Evolutionary conservation across 2,329 filamentous ascomycete species (phyloP).

Genomic region (Claviceps africana): DNA sequence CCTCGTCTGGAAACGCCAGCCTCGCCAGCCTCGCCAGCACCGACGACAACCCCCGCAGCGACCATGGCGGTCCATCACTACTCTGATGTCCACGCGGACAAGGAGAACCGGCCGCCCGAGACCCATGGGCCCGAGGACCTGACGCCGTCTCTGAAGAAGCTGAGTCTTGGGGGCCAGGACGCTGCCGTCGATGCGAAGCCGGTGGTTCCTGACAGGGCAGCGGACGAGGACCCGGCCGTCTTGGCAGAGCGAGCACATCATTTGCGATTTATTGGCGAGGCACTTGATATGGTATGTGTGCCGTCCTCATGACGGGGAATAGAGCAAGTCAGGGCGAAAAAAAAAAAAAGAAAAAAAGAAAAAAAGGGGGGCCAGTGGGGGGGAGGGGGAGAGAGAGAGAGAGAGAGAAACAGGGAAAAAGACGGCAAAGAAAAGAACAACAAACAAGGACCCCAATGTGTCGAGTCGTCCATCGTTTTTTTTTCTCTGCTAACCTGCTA

Average conservation of each 20-base stretch:
- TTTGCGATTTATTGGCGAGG: slow-evolving; percentile 63
- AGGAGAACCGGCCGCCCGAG: slow-evolving; percentile 18
- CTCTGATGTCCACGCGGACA: slow-evolving; percentile 8
- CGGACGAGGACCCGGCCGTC: slow-evolving; percentile 14
- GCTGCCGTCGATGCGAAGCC: neutral
- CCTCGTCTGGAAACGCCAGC: slow-evolving; percentile 4
- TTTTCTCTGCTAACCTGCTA: neutral
- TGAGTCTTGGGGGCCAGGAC: slow-evolving; percentile 9
- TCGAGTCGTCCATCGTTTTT: neutral
- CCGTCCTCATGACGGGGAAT: no score
- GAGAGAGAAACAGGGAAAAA: neutral
- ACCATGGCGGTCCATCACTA: slow-evolving; percentile 6
- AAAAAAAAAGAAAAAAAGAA: no score
- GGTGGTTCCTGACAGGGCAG: neutral
- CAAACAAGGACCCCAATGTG: no score
- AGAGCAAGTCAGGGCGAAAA: no score
- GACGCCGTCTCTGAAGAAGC: slow-evolving; percentile 8
- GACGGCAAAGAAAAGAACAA: neutral
- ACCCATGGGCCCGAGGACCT: neutral
- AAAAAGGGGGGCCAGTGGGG: no score
- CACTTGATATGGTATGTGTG: slow-evolving; percentile 70
- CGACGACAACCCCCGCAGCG: neutral
- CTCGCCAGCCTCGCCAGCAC: neutral
- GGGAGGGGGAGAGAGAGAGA: neutral
- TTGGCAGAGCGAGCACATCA: slow-evolving; percentile 21